Base-by-base conservation (phyloP, 2,329 filamentous ascomycete genomes). In the Aspergillus persii region DNA sequence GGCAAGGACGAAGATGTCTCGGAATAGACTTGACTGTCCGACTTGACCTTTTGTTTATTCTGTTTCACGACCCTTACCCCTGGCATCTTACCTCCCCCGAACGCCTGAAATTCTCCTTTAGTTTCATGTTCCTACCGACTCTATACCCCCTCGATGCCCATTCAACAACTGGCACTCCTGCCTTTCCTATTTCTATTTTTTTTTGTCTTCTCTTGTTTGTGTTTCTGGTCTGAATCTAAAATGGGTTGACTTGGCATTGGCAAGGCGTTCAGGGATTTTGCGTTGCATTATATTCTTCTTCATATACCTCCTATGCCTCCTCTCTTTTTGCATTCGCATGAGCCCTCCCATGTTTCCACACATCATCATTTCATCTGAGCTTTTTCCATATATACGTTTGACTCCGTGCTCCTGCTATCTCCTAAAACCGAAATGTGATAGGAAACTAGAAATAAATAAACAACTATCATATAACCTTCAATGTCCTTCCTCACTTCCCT, bases 1-100 rank as follows among this genome's bases (percentile, higher is more conserved):
- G 85, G 85, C 0, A 85, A 81, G 66, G 85, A 87, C 61, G 85
- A 87, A 66, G 85, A 87, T 62, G 79, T 69, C 9, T 69, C 64
- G 5, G 71, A 74, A 0, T 74, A 67, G 62, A 3, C 29, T 12
- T 7, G 26, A 39, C 8, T 30, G 26, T 41, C 15, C 4, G 2
- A 4, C 15, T 41, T 41, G 36, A 41, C 12, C 2, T 41, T n/a
- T 7, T n/a, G 36, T 31, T 31, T 31, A 6, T 31, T 31, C 6
- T 8, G 30, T 31, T 31, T 31, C 30, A 23, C 18, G 18, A 23
- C 18, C 18, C 18, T 23, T 23, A 23, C 18, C 18, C 18, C 18
- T 23, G 18, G 18, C 18, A 23, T 23, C 18, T 23, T 23, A 23
- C 2, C 18, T 23, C 18, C 18, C 18, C 18, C 18, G 18, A 23